These are phyloP conservation scores for Populus hybrid DNA, from an alignment of 441 rosid species.

Conservation along the genomic window DNA sequence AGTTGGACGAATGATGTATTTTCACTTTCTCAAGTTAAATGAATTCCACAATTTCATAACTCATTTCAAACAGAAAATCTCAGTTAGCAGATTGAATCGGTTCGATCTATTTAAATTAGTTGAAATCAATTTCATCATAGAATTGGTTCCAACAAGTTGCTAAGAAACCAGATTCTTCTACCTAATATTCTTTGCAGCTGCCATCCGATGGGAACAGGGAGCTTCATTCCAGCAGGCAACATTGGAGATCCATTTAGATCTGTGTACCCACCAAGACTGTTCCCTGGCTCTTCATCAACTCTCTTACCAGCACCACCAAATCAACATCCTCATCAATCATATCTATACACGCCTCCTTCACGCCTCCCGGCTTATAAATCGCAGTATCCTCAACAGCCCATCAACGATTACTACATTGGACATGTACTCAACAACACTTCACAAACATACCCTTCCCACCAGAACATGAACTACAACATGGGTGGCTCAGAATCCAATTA, in stretches of 20 bases:
- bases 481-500: constrained; percentile 42
- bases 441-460: constrained; percentile 39
- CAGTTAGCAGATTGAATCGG: too few relatives aligned
- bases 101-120: too few relatives aligned
- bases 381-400: constrained; percentile 34
- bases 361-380: constrained; percentile 38
- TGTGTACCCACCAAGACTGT: constrained; percentile 46
- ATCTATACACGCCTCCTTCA: constrained; percentile 48
- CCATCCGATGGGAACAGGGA: constrained; percentile 40
- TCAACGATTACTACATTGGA: constrained; percentile 54
- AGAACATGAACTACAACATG: constrained; percentile 29
- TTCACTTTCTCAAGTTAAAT: too few relatives aligned
- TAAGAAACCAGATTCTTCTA: neutral
- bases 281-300: constrained; percentile 45
- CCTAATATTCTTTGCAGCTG: constrained; percentile 31
- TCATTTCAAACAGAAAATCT: too few relatives aligned
- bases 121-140: too few relatives aligned
- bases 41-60: too few relatives aligned
- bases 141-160: too few relatives aligned
- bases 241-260: constrained; percentile 62
- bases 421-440: constrained; percentile 46
- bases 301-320: constrained; percentile 29
- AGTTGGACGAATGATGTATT: too few relatives aligned
- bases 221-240: constrained; percentile 45
- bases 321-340: constrained; percentile 34